Evolutionary conservation across 352 stramenopile species (phyloP).

Genomic region (Phytophthora citricola): DNA sequence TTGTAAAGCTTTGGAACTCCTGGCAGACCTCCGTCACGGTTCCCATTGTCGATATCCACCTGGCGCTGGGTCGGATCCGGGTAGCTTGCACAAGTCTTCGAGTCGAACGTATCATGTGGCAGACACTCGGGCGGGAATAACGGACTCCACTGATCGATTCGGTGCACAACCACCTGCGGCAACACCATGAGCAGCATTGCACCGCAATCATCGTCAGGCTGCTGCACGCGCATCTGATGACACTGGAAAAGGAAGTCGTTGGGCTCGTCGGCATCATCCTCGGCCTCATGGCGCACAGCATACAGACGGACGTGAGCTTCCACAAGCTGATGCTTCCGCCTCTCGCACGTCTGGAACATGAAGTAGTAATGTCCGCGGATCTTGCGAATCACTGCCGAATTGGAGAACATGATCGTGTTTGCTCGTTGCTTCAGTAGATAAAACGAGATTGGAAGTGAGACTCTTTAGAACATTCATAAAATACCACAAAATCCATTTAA

Average conservation of each 20-base stretch:
- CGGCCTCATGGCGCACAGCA: slow-evolving; percentile 75
- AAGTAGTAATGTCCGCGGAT: slow-evolving; percentile 92
- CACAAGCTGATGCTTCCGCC: slow-evolving; percentile 89
- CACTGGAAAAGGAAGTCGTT: slow-evolving; percentile 77
- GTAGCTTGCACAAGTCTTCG: slow-evolving; percentile 64
- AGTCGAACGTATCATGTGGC: slow-evolving; percentile 48
- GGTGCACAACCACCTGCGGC: slow-evolving; percentile 83
- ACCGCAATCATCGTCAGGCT: slow-evolving; percentile 84
- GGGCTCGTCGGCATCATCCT: slow-evolving; percentile 45
- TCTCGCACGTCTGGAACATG: slow-evolving; percentile 92
- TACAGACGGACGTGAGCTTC: slow-evolving; percentile 87
- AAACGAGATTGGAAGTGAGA: not conserved
- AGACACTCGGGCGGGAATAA: slow-evolving; percentile 84
- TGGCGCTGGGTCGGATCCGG: slow-evolving; percentile 76
- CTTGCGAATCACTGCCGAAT: slow-evolving; percentile 86
- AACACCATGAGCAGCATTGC: slow-evolving; percentile 86
- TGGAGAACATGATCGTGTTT: slow-evolving; percentile 89
- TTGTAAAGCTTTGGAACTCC: slow-evolving; percentile 45
- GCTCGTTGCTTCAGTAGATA: slow-evolving; percentile 66
- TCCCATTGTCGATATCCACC: slow-evolving; percentile 88
- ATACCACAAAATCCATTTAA: not conserved
- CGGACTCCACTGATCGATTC: slow-evolving; percentile 88
- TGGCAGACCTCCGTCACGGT: slow-evolving; percentile 60
- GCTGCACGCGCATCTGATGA: slow-evolving; percentile 89
- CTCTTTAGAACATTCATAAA: not conserved